phyloP scores from a whole-genome alignment of 305 asterid genomes.

The Solanum hybrid region DNA sequence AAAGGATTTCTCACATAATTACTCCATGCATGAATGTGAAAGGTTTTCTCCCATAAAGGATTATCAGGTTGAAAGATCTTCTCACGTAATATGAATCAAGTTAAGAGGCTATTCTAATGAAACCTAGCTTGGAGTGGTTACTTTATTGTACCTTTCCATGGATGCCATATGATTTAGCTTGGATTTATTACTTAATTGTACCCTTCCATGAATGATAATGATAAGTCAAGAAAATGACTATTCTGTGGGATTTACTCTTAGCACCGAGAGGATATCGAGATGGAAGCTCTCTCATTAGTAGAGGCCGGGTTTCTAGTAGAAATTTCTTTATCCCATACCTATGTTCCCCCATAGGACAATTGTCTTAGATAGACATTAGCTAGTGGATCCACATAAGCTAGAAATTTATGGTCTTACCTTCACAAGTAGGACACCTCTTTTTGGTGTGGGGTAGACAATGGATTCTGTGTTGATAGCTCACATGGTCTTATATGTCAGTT shows the following conservation, averaged over 20 bases:
- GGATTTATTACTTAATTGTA: not conserved
- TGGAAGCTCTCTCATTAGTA: too few species aligned
- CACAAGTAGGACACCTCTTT: too few species aligned
- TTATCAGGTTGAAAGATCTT: not conserved
- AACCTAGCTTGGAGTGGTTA: not conserved
- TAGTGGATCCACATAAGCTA: too few species aligned
- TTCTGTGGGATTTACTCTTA: not conserved
- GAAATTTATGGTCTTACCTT: too few species aligned
- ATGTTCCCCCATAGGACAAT: too few species aligned
- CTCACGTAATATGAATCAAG: not conserved
- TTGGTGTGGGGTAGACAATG: too few species aligned
- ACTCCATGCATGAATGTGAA: not conserved
- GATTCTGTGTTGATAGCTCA: too few species aligned
- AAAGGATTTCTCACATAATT: not conserved
- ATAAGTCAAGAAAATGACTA: not conserved
- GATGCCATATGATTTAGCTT: not conserved
- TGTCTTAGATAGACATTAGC: too few species aligned
- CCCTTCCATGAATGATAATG: not conserved
- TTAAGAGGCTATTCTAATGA: not conserved
- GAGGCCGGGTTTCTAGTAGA: too few species aligned
- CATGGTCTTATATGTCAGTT: too few species aligned
- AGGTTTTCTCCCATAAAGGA: not conserved
- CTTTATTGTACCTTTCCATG: not conserved
- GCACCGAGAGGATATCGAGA: too few species aligned
- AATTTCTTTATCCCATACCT: too few species aligned